A percentile compares a stretch with the other conserved stretches of the same genome.
Conservation (phyloP, 2,329 filamentous ascomycete genomes). For the Peltaster fructicola region DNA sequence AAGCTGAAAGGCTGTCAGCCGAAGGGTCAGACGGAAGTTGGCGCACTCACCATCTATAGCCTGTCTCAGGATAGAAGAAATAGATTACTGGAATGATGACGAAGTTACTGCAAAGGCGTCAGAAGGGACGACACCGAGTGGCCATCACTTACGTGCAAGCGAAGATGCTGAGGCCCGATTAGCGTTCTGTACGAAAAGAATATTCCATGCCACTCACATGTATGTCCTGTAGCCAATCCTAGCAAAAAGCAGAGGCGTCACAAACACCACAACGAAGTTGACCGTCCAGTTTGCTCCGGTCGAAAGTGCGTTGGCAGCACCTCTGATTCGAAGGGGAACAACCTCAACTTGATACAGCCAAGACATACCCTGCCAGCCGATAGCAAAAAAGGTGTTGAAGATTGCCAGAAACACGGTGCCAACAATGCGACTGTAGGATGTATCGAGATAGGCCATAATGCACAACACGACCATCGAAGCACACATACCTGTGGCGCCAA, state of each 20-base stretch:
- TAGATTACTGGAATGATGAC: constrained; percentile 33
- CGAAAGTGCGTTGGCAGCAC: constrained; percentile 45
- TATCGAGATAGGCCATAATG: constrained; percentile 20
- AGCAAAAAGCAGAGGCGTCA: constrained; percentile 11
- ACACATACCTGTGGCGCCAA: constrained; percentile 30
- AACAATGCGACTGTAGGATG: constrained; percentile 23
- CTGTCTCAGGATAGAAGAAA: constrained; percentile 45
- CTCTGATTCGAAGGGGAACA: constrained; percentile 41
- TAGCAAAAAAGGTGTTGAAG: constrained; percentile 44
- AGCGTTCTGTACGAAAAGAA: no score
- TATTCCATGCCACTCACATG: no score
- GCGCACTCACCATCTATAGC: no score
- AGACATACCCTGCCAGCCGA: constrained; percentile 42
- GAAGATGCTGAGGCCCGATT: no score
- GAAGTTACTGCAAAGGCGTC: no score
- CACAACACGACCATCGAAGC: constrained; percentile 45
- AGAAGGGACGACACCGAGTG: no score
- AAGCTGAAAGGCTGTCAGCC: no score
- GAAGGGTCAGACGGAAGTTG: no score
- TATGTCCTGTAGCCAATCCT: constrained; percentile 12
- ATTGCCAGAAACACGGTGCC: constrained; percentile 40
- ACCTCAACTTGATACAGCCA: constrained; percentile 47
- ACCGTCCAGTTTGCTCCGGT: constrained; percentile 44
- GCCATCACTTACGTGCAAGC: no score
- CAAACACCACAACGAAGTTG: constrained; percentile 28